Evolutionary conservation across 495 filamentous ascomycete species (phyloP).

Genomic region (Aspergillus cristatus): DNA sequence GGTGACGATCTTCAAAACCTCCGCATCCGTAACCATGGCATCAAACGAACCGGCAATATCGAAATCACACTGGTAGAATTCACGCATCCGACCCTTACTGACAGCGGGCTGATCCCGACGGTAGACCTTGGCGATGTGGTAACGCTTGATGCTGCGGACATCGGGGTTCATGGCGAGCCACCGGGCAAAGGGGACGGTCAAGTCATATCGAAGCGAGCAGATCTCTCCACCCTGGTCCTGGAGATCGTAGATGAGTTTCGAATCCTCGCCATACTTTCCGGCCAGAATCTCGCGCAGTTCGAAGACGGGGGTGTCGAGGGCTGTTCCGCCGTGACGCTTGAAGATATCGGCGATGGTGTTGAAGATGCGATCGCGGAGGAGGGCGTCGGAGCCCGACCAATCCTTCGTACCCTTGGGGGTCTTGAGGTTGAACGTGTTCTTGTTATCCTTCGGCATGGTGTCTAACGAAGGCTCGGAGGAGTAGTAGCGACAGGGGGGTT

Average conservation of each 20-base stretch:
- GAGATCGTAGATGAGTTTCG: constrained; percentile 83
- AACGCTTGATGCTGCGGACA: constrained; percentile 70
- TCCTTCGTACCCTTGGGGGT: constrained; percentile 43
- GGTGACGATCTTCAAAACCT: constrained; percentile 72
- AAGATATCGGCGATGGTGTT: constrained; percentile 73
- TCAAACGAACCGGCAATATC: constrained; percentile 89
- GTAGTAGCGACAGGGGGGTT: constrained; percentile 20
- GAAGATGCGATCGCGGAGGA: constrained; percentile 72
- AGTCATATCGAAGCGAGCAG: constrained; percentile 78
- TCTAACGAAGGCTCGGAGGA: constrained; percentile 18
- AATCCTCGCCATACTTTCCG: constrained; percentile 89
- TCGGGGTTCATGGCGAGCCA: constrained; percentile 78
- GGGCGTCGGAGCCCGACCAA: constrained; percentile 24
- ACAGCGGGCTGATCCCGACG: constrained; percentile 73
- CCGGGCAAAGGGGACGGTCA: constrained; percentile 84
- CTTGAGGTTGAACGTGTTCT: constrained; percentile 32
- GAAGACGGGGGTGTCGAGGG: constrained; percentile 79
- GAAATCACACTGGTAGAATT: constrained; percentile 98
- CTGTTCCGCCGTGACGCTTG: constrained; percentile 78
- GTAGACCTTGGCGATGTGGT: constrained; percentile 87
- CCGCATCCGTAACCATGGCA: constrained; percentile 93
- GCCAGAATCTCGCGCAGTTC: constrained; percentile 70
- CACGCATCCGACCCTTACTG: constrained; percentile 83
- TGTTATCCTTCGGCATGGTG: constrained; percentile 30
- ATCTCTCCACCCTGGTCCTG: constrained; percentile 80